Percentiles rank a stretch among this genome's conserved stretches.
Conservation (phyloP, 208 protist species). For the Leishmania guyanensis region DNA sequence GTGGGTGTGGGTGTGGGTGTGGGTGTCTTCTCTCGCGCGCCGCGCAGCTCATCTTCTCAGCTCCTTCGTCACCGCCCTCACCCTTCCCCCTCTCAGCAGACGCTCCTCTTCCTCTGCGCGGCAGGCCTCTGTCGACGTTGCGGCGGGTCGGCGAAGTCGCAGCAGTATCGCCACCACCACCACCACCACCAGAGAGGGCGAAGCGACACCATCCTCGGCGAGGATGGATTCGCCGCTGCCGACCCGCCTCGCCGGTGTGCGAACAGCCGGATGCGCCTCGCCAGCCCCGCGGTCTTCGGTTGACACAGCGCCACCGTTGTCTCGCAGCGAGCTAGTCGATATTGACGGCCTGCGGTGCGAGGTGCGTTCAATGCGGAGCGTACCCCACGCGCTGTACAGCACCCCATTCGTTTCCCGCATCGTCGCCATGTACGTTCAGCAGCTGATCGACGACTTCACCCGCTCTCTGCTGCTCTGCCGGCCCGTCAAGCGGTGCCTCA, state of each 20-base stretch:
- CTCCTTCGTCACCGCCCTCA: not conserved
- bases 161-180: not conserved
- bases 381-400: constrained; percentile 45
- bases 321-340: not conserved
- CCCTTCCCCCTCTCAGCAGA: not conserved
- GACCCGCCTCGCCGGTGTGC: not conserved
- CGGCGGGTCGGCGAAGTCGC: not conserved
- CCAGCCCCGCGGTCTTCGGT: not conserved
- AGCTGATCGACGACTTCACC: constrained; percentile 54
- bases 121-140: not conserved
- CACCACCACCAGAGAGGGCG: not conserved
- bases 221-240: not conserved
- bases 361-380: constrained; percentile 58
- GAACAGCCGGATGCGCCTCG: not conserved
- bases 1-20: too few species aligned
- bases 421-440: constrained; percentile 44
- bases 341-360: constrained; percentile 51
- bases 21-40: not conserved
- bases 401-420: constrained; percentile 31
- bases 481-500: not conserved
- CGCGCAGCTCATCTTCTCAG: not conserved
- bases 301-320: not conserved
- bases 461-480: constrained; percentile 46
- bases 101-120: not conserved
- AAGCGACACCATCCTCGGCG: not conserved